These are phyloP conservation scores for Strigomonas culicis DNA, from an alignment of 208 protist genomes.

Conservation along the genomic window DNA sequence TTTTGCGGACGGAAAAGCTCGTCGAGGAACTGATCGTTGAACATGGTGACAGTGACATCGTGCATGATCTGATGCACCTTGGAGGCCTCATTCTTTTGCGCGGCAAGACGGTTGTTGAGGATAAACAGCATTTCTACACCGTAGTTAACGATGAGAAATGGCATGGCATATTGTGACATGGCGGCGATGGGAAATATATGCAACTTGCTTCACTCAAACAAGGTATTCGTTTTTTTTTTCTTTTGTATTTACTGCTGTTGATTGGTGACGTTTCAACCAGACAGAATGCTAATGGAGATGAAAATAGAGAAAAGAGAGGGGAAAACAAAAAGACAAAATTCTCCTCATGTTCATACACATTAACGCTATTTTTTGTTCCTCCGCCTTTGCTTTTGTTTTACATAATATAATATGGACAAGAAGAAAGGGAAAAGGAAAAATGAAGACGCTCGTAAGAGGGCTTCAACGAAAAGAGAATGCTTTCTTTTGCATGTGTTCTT, in stretches of 20 bases:
- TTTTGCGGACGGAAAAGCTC: constrained; percentile 86
- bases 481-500: too few relatives aligned
- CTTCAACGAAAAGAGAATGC: too few relatives aligned
- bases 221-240: neutral
- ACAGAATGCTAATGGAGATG: neutral
- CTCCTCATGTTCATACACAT: too few relatives aligned
- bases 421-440: too few relatives aligned
- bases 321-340: neutral
- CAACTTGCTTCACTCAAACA: too few relatives aligned
- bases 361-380: too few relatives aligned
- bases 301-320: neutral
- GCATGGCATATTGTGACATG: constrained; percentile 73
- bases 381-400: too few relatives aligned
- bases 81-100: constrained; percentile 64
- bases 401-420: too few relatives aligned
- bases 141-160: constrained; percentile 90
- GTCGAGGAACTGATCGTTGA: constrained; percentile 62
- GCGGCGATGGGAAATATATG: constrained; percentile 8
- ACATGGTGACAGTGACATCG: constrained; percentile 79
- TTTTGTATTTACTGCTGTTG: constrained; percentile 7
- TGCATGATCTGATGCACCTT: constrained; percentile 49
- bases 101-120: constrained; percentile 79
- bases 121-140: constrained; percentile 94
- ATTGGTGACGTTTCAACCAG: too few relatives aligned
- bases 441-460: too few relatives aligned